Percentiles rank a stretch among this genome's conserved stretches.
phyloP scores from a whole-genome alignment of 2,329 filamentous ascomycete species.

The Trichoderma endophyticum region DNA sequence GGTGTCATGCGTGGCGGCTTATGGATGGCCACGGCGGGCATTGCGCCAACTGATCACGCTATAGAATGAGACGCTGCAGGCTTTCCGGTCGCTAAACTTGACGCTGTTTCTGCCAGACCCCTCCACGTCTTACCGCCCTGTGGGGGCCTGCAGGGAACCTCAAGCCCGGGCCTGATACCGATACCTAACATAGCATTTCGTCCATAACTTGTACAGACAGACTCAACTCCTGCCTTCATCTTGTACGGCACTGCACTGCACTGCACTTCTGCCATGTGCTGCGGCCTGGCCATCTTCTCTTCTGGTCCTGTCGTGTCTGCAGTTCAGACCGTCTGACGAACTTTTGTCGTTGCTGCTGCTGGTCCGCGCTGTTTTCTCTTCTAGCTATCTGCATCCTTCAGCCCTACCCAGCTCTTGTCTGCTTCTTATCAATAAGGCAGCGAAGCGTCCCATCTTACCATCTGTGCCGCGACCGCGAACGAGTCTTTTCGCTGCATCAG shows the following conservation, averaged over 20 bases:
- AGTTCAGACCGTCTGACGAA: neutral
- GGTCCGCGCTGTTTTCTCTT: neutral
- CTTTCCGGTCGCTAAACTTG: neutral
- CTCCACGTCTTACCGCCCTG: conserved; percentile 11
- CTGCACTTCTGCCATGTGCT: conserved; percentile 3
- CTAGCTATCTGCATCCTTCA: neutral
- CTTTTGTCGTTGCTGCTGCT: neutral
- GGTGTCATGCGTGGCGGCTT: conserved; percentile 17
- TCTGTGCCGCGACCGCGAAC: neutral
- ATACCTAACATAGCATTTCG: neutral
- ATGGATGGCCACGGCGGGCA: conserved; percentile 16
- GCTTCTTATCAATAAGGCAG: conserved; percentile 10
- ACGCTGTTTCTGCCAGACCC: conserved; percentile 9
- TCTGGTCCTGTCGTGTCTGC: neutral
- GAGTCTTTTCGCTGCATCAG: neutral
- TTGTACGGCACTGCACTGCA: neutral
- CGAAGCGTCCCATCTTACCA: neutral
- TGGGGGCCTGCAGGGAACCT: neutral
- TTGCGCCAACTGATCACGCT: conserved; percentile 16
- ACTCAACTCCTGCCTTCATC: neutral
- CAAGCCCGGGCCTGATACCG: neutral
- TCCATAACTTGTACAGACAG: neutral
- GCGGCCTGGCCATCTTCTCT: neutral
- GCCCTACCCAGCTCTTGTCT: neutral
- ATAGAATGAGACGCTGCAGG: conserved; percentile 6